Percentiles rank a stretch among this genome's conserved stretches.
Conservation (phyloP, 1,139 yeast species). For the Saccharomyces hybrid region DNA sequence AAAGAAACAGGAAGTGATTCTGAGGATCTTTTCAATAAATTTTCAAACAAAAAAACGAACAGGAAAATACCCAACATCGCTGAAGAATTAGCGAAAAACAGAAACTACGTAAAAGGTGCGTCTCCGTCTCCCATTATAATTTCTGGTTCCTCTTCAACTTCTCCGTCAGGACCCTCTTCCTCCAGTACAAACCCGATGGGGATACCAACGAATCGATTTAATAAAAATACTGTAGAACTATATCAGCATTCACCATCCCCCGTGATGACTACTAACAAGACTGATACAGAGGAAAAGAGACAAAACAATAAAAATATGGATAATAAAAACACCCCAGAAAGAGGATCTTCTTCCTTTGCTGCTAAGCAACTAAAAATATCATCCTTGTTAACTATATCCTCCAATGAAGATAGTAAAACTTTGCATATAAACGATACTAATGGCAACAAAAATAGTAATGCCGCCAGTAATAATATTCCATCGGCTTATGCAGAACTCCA, state of each 20-base stretch:
- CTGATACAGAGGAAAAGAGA: background rate
- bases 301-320: slow-evolving; percentile 5
- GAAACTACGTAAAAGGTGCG: slow-evolving; percentile 19
- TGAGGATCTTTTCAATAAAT: background rate
- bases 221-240: background rate
- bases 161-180: slow-evolving; percentile 3
- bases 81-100: slow-evolving; percentile 28
- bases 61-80: slow-evolving; percentile 26
- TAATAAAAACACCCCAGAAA: background rate
- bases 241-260: background rate
- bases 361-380: slow-evolving; percentile 5
- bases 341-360: slow-evolving; percentile 4
- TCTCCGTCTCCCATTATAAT: slow-evolving; percentile 15
- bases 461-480: background rate
- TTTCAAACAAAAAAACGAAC: background rate
- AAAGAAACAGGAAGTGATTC: slow-evolving; percentile 1
- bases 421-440: background rate
- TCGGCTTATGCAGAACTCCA: background rate
- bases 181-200: background rate
- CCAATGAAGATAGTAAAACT: background rate
- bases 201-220: background rate
- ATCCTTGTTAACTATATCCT: slow-evolving; percentile 5
- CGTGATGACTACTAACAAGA: background rate
- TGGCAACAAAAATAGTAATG: background rate
- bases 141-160: slow-evolving; percentile 6